These are phyloP conservation scores for Immersiporthe knoxdaviesiana DNA, from an alignment of 2,329 filamentous ascomycete genomes.

Conservation along the genomic window DNA sequence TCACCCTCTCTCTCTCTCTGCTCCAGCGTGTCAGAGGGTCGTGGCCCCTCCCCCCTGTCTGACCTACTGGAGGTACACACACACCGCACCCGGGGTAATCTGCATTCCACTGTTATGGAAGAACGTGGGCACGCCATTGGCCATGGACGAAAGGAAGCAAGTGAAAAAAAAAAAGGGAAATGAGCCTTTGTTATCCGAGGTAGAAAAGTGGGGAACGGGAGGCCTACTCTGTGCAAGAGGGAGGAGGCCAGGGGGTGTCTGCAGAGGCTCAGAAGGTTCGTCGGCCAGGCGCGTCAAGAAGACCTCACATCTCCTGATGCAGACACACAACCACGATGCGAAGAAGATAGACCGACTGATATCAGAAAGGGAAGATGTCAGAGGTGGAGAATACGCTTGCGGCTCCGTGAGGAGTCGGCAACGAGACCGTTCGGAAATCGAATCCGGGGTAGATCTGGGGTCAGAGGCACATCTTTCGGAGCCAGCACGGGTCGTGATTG, in stretches of 20 bases:
- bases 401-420: slow-evolving; percentile 25
- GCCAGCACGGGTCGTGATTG: slow-evolving; percentile 21
- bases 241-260: background rate
- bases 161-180: background rate
- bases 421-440: background rate
- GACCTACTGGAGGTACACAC: background rate
- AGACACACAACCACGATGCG: slow-evolving; percentile 1
- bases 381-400: slow-evolving; percentile 27
- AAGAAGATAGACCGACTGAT: background rate
- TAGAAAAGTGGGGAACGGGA: slow-evolving; percentile 23
- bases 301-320: background rate
- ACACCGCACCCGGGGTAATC: background rate
- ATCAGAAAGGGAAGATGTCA: slow-evolving; percentile 4
- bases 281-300: background rate
- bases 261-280: background rate
- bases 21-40: slow-evolving; percentile 8
- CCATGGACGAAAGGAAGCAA: slow-evolving; percentile 19
- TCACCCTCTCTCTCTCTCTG: slow-evolving; percentile 10
- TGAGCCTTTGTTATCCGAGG: slow-evolving; percentile 25
- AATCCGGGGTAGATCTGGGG: slow-evolving; percentile 26
- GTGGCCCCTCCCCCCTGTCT: slow-evolving; percentile 15
- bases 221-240: background rate
- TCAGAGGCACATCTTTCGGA: slow-evolving; percentile 11
- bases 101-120: slow-evolving; percentile 12
- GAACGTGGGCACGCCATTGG: slow-evolving; percentile 27